Evolutionary conservation across 2,329 filamentous ascomycete genomes (phyloP).

Genomic region (Sporothrix inflata): DNA sequence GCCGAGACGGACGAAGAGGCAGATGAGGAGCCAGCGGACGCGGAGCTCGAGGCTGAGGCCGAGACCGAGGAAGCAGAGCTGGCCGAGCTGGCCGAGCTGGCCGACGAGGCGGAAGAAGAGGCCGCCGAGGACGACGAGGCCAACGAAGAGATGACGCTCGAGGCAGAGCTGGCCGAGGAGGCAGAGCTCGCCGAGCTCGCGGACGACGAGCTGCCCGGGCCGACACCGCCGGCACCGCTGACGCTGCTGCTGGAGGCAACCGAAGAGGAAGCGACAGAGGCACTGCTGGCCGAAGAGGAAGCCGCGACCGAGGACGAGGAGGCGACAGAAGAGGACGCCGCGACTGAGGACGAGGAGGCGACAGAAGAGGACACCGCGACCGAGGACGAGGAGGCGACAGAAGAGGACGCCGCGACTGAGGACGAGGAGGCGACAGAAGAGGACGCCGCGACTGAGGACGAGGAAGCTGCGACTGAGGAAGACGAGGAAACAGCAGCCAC

Average conservation of each 20-base stretch:
- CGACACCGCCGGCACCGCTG: neutral
- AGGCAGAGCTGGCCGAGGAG: neutral
- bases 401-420: too few species aligned
- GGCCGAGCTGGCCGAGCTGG: neutral
- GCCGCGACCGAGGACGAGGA: too few species aligned
- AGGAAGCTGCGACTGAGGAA: neutral
- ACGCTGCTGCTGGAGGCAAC: neutral
- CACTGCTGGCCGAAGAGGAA: too few species aligned
- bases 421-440: neutral
- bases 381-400: neutral
- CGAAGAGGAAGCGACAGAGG: neutral
- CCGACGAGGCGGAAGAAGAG: neutral
- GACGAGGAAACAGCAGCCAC: neutral
- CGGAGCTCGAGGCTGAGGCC: neutral
- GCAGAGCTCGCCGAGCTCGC: neutral
- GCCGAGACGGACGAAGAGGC: too few species aligned
- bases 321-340: too few species aligned
- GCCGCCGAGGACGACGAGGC: neutral
- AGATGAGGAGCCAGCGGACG: slow-evolving; percentile 5
- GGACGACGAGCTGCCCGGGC: neutral
- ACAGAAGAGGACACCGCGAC: too few species aligned
- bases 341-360: neutral
- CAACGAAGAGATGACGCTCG: neutral
- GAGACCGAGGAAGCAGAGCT: neutral
- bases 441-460: neutral